Conservation (phyloP, 2,329 filamentous ascomycete species). For the Basipetospora chlamydospora region DNA sequence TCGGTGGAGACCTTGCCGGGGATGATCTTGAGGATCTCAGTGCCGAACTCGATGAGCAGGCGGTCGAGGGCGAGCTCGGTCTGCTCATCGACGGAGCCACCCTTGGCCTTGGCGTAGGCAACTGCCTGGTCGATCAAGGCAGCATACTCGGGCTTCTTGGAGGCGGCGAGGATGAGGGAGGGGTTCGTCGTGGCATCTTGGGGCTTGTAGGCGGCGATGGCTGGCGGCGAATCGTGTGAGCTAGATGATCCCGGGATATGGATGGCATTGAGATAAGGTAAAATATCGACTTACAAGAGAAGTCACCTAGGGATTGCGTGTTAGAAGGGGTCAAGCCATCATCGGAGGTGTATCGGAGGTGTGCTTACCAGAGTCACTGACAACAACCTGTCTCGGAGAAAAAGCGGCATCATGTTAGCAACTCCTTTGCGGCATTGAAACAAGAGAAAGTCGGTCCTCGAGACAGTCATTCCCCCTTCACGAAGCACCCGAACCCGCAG, state of each 20-base stretch:
- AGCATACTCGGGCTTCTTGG: slow-evolving; percentile 95
- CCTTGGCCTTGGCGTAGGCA: slow-evolving; percentile 67
- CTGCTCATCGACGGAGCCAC: slow-evolving; percentile 58
- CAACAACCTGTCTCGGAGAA: slow-evolving; percentile 53
- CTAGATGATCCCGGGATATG: slow-evolving; percentile 5
- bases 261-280: not conserved
- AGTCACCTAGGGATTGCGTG: slow-evolving; percentile 45
- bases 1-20: slow-evolving; percentile 98
- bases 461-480: no score
- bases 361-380: slow-evolving; percentile 86
- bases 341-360: slow-evolving; percentile 9
- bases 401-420: not conserved
- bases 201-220: slow-evolving; percentile 99
- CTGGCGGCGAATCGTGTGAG: slow-evolving; percentile 29
- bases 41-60: slow-evolving; percentile 94
- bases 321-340: slow-evolving; percentile 11
- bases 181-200: slow-evolving; percentile 99
- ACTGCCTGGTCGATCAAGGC: slow-evolving; percentile 79
- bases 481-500: no score
- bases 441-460: no score
- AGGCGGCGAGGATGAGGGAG: slow-evolving; percentile 91
- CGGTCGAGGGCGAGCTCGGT: slow-evolving; percentile 83
- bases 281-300: slow-evolving; percentile 49
- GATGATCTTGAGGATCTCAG: slow-evolving; percentile 91
- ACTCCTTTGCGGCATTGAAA: no score